These are phyloP conservation scores for Dianthus caryophyllus DNA, from an alignment of 148 eudicot genomes.

Conservation along the genomic window DNA sequence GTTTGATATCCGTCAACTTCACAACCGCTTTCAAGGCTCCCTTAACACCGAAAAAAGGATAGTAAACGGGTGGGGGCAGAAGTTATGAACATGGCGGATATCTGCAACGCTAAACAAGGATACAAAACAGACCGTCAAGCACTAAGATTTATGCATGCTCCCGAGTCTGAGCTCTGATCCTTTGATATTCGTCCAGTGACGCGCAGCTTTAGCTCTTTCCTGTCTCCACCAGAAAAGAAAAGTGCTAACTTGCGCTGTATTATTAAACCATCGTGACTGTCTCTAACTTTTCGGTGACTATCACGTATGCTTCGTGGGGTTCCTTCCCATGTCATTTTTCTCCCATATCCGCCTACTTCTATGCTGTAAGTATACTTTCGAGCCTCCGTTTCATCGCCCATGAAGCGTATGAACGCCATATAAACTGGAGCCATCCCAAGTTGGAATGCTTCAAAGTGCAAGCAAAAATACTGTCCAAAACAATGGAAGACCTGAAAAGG, in stretches of 20 bases:
- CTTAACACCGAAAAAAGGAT: too few species aligned
- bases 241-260: slow-evolving; percentile 33
- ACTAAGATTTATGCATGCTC: slow-evolving; percentile 20
- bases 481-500: slow-evolving; percentile 29
- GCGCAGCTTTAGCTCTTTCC: slow-evolving; percentile 36
- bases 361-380: slow-evolving; percentile 31
- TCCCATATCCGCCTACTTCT: slow-evolving; percentile 35
- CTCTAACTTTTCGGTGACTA: slow-evolving; percentile 38
- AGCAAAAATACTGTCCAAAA: slow-evolving; percentile 32
- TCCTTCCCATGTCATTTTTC: slow-evolving; percentile 39
- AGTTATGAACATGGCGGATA: background rate
- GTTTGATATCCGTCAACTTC: background rate
- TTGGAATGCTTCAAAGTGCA: slow-evolving; percentile 40
- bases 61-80: background rate
- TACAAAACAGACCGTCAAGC: slow-evolving; percentile 8
- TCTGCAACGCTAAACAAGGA: slow-evolving; percentile 4
- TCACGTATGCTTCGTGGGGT: slow-evolving; percentile 39
- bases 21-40: too few species aligned
- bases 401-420: slow-evolving; percentile 40
- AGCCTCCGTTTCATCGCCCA: slow-evolving; percentile 39
- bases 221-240: slow-evolving; percentile 35
- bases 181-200: slow-evolving; percentile 39
- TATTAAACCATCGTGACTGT: slow-evolving; percentile 34
- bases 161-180: slow-evolving; percentile 33
- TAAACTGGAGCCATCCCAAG: slow-evolving; percentile 41